Evolutionary conservation across 192 early-diverging fungal genomes (phyloP), one percentile per base, ranked within the genome.

Genomic region (Rhizoclosmatium sp.): DNA sequence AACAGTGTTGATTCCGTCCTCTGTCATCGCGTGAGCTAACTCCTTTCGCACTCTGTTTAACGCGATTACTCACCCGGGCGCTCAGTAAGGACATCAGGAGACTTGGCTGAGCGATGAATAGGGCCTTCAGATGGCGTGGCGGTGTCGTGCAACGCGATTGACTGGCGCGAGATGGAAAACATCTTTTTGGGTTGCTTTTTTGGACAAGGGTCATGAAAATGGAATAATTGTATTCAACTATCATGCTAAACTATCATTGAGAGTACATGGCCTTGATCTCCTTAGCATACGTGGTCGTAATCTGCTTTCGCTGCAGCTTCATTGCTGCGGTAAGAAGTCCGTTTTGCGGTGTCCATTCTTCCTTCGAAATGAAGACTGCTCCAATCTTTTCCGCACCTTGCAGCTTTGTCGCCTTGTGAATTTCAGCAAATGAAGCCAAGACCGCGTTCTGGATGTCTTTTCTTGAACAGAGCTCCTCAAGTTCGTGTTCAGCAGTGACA

Each of bases 341-440:
- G 84, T 92, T 94, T 85, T 97, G 90, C 5, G 95, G 88, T 4
- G 95, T 97, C 97, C 97, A 99, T 79, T 94, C 91, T 60, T 94
- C 96, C 2, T 81, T 67, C 58, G 86, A 86, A 46, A 99, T 65
- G 51, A 86, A 85, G 47, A 97, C 85, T 46, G 82, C 85, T 31
- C 87, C 81, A 45, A 98, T 64, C 65, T 92, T 81, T 82, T 99
- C 95, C 23, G 92, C 89, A n/a, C 87, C 82, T 77, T 90, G 91
- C 70, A 99, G 85, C 0, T 84, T 87, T 73, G 84, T 85, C 12
- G 81, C 65, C 76, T 92, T 93, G 58, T 88, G 96, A 41, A 85
- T 83, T 3, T 59, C 74, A 71, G 88, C 82, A 40, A 95, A 77
- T 23, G 83, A 85, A 4, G 82, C 73, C 51, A 93, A 88, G 23